Percentiles rank a stretch among this genome's conserved stretches.
Conservation (phyloP, 2,329 filamentous ascomycete genomes). For the Hypoxylon sp. region DNA sequence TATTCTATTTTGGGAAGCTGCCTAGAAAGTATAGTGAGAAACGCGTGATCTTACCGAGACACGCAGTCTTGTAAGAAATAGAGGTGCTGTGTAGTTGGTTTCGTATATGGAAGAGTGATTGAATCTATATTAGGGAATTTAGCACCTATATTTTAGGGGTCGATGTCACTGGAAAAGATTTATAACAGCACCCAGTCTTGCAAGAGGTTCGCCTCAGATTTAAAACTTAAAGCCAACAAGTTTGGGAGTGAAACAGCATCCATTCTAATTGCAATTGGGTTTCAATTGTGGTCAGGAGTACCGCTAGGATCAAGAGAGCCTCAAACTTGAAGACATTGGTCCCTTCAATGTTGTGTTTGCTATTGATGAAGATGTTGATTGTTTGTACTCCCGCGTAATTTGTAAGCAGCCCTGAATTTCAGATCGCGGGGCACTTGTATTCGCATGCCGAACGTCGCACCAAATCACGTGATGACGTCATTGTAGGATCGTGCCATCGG, state of each 20-base stretch:
- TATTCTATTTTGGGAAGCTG: conserved; percentile 38
- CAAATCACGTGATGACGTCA: conserved; percentile 48
- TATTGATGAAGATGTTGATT: background rate
- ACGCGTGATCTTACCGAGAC: background rate
- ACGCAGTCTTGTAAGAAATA: conserved; percentile 1
- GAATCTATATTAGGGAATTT: background rate
- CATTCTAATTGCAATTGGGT: background rate
- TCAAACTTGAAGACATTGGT: background rate
- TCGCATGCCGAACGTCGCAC: conserved; percentile 28
- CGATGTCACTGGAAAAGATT: background rate
- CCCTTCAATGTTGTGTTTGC: background rate
- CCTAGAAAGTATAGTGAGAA: conserved; percentile 5
- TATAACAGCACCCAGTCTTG: background rate
- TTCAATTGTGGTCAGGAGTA: background rate
- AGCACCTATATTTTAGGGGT: background rate
- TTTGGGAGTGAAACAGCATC: background rate
- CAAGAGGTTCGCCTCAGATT: background rate
- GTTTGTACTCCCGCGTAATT: conserved; percentile 14
- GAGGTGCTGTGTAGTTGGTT: background rate
- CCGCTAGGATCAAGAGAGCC: background rate
- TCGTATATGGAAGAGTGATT: background rate
- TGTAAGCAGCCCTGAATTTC: conserved; percentile 27
- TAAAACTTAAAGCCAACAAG: background rate
- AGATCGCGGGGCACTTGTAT: conserved; percentile 12
- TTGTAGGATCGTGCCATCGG: conserved; percentile 38